Conservation (phyloP, 202 grass and related monocot genomes). For the Schoenoplectus triqueter region DNA sequence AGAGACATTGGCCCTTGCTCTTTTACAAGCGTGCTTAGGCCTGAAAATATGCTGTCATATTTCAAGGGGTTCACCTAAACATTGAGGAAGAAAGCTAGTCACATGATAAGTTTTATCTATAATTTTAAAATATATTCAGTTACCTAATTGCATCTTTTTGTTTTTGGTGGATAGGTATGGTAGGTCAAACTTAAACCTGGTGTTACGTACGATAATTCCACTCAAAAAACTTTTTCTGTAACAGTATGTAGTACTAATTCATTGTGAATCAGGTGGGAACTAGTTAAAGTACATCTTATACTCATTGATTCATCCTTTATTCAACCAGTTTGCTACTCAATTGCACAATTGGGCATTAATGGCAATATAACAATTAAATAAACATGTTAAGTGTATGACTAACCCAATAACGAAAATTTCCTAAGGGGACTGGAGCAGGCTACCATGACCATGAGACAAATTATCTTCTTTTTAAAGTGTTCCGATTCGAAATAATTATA, state of each 20-base stretch:
- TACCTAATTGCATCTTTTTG: neutral
- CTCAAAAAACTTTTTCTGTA: neutral
- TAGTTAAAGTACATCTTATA: constrained; percentile 8
- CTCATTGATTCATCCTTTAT: neutral
- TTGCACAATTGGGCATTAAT: neutral
- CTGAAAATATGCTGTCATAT: constrained; percentile 77
- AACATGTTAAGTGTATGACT: too few relatives aligned
- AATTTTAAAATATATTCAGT: neutral
- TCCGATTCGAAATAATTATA: too few relatives aligned
- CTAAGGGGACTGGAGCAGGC: too few relatives aligned
- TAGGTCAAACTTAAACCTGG: constrained; percentile 12
- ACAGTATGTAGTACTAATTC: neutral
- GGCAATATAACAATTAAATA: neutral
- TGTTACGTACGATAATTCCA: constrained; percentile 2
- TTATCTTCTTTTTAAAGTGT: too few relatives aligned
- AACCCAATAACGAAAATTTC: too few relatives aligned
- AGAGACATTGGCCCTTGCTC: constrained; percentile 86
- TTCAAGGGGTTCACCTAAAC: constrained; percentile 84
- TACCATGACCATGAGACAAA: too few relatives aligned
- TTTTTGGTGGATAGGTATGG: neutral
- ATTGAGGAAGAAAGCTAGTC: constrained; percentile 24
- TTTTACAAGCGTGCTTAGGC: constrained; percentile 73
- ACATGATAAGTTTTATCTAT: neutral
- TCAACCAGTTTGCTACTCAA: neutral
- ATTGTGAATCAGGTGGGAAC: too few relatives aligned